Evolutionary conservation across 2,329 filamentous ascomycete species (phyloP), one percentile per base, ranked within the genome.

Genomic region (Thelonectria rubi): DNA sequence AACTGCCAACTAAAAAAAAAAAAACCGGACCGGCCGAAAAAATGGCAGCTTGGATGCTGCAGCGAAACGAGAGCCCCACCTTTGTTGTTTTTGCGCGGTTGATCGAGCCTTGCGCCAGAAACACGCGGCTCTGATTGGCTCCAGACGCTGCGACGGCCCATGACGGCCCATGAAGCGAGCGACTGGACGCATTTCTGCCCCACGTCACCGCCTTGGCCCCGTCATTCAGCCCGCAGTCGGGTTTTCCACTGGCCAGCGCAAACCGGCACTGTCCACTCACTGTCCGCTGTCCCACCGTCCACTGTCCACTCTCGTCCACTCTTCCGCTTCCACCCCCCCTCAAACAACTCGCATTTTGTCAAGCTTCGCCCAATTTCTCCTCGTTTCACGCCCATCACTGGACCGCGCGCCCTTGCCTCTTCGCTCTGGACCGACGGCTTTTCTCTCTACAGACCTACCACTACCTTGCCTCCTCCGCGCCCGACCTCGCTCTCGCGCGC

Each of bases 51-150:
- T 49, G 43, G 47, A 54, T 45, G 32, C 21, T 14, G 43, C 24
- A 18, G 40, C 40, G 18, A 42, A 42, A 42, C 26, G 40, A 3
- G 6, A n/a, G 53, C 11, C 37, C 69, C 69, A 72, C 69, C 58
- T 48, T 39, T 39, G 65, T 54, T 62, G 60, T 52, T 52, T 52
- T 56, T 60, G 60, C n/a, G n/a, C n/a, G n/a, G 46, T 51, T 49
- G 54, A n/a, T 60, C 61, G 65, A 69, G 67, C 65, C 59, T 69
- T 65, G 66, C 58, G 60, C 48, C 67, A 70, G 69, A 72, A 70
- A 49, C 68, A 72, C 69, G 71, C 71, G 7, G 70, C 70, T 70
- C 68, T 74, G 72, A 76, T 75, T 76, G 72, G 74, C 58, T 42
- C 64, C 58, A 43, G 32, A 26, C 54, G 63, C 42, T 64, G 63